Base-by-base conservation (phyloP, 768 basidiomycete genomes). In the Polyporus arcularius region DNA sequence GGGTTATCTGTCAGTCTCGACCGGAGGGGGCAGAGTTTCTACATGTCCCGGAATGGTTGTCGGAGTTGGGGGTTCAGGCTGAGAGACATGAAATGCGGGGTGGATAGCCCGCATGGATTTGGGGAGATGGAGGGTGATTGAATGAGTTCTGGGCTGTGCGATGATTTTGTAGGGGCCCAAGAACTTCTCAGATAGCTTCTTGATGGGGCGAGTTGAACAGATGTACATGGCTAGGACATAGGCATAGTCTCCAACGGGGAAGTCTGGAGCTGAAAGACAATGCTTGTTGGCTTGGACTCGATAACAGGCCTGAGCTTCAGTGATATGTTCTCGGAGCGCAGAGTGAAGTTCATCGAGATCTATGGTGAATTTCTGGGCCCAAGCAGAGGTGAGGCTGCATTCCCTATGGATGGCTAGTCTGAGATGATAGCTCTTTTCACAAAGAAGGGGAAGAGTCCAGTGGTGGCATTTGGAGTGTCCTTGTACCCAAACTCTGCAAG, bases 401-500 rank as follows among this genome's bases (percentile, higher is more conserved):
- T 57, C 65, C 3, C 58, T 7, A 14, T 43, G 42, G 42, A 43
- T 16, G 10, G 64, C 62, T 45, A 79, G 74, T 0, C 68, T 64
- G n/a, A 57, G 62, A 43, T 63, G n/a, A 57, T 39, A 60, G 31
- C 57, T 57, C n/a, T 35, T 15, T 31, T 50, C 51, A 11, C 54
- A 53, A 26, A 42, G 57, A 55, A 4, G 51, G 26, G 57, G 61
- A 55, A 42, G 10, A 38, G 6, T 31, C 45, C 43, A 35, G 75
- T 78, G 1, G 76, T 72, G 4, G 69, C 40, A 50, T 75, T 74
- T 4, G 61, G 57, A 28, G 62, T 30, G 47, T 77, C 78, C 59
- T 80, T 81, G 67, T 72, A 76, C 0, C 69, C 62, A 60, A 81
- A 80, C 61, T 80, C 74, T 8, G 74, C 75, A 14, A 78, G 63